Base-by-base conservation (phyloP, 139 green algal species). In the Chlamydomonas incerta region DNA sequence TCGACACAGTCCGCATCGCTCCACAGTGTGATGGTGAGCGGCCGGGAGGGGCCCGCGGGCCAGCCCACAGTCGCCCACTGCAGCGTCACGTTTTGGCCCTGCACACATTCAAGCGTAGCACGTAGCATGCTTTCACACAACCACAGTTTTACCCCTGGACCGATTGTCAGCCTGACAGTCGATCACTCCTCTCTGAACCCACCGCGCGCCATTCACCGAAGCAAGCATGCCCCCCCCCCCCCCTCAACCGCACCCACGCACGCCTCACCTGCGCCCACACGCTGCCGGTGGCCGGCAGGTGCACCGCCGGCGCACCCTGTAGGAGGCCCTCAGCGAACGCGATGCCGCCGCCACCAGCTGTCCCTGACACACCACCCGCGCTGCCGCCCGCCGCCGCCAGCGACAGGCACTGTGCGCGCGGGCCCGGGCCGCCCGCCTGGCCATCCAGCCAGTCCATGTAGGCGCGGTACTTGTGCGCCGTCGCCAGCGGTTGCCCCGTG, bases 371-470 rank as follows among this genome's bases (percentile, higher is more conserved):
- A 0, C 77, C 77, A 1, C 20, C 77, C 4, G 18, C 41, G 1
- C 63, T 34, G 23, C 77, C 77, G 37, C 77, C 77, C 21, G 29
- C 9, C 4, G 29, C 77, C 41, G 5, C 5, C n/a, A 83, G 41
- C 20, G 37, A 66, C 77, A 83, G 60, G 63, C 77, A 83, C 77
- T 74, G 77, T n/a, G 77, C 41, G 10, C 55, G 55, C 55, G 55
- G 58, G 29, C 14, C 57, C 60, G 29, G 35, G 18, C 18, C 17
- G 55, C 2, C 2, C 8, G 55, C 60, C 74, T 73, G 75, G 11
- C 13, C 31, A 35, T 83, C 77, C 3, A 83, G 77, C 77, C 77
- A 83, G 29, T 83, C 77, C 77, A 83, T 83, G 41, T 66, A 18
- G 3, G 77, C 63, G 3, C 63, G 63, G 63, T 83, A 83, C 62